Evolutionary conservation across 2,329 filamentous ascomycete genomes (phyloP).

Genomic region (Alternaria metachromatica): DNA sequence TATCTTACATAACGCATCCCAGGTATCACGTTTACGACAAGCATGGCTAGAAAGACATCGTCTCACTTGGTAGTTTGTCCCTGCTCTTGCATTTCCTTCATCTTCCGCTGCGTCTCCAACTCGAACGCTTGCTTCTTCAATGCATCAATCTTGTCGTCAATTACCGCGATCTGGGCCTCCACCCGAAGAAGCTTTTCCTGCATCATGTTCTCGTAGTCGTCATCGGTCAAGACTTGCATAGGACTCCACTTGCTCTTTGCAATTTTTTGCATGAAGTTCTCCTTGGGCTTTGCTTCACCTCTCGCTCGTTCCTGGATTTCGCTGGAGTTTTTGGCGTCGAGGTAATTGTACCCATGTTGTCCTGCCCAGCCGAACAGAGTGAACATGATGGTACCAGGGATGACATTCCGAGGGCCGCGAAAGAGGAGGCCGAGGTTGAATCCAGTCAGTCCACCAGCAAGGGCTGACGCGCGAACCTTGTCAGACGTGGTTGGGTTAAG

Average conservation of each 20-base stretch:
- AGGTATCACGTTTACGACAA: not conserved
- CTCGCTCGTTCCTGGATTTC: conserved; percentile 38
- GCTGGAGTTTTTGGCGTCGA: conserved; percentile 56
- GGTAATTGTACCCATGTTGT: conserved; percentile 62
- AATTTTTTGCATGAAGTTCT: conserved; percentile 57
- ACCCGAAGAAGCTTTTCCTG: conserved; percentile 73
- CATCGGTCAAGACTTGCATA: conserved; percentile 71
- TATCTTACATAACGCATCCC: not conserved
- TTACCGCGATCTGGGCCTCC: conserved; percentile 77
- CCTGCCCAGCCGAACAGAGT: conserved; percentile 63
- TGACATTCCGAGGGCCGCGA: conserved; percentile 47
- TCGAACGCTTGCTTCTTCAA: conserved; percentile 46
- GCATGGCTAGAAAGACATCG: not conserved
- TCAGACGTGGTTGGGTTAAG: conserved; percentile 64
- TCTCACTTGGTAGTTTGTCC: not conserved
- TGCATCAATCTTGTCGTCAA: conserved; percentile 75
- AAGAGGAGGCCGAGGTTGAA: conserved; percentile 61
- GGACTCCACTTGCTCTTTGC: conserved; percentile 73
- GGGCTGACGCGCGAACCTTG: conserved; percentile 69
- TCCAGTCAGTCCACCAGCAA: conserved; percentile 73
- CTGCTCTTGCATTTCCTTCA: conserved; percentile 11
- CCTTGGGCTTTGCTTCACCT: conserved; percentile 40
- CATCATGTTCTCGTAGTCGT: conserved; percentile 75
- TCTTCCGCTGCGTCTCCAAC: conserved; percentile 19
- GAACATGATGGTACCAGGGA: conserved; percentile 67